Percentiles rank a stretch among this genome's conserved stretches.
Conservation (phyloP, 2,329 filamentous ascomycete genomes). For the Septoria linicola region DNA sequence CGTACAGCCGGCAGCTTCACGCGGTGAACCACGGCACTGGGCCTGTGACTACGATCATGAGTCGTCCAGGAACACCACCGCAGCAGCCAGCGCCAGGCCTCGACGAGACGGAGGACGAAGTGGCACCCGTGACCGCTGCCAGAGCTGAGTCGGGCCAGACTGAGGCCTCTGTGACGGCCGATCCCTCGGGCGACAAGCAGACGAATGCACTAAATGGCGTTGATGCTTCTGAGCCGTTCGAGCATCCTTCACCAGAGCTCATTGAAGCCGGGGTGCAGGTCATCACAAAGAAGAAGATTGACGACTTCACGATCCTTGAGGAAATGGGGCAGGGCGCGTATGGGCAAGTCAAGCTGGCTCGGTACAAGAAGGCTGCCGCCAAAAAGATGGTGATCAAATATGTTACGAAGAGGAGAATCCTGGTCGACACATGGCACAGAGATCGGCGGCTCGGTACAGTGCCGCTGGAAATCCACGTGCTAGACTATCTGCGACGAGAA, state of each 20-base stretch:
- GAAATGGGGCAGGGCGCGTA: conserved; percentile 99
- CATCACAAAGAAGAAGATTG: conserved; percentile 72
- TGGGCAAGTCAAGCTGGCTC: conserved; percentile 91
- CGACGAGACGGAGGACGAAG: conserved; percentile 11
- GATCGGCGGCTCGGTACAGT: conserved; percentile 92
- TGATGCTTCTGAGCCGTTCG: conserved; percentile 36
- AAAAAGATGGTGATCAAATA: conserved; percentile 95
- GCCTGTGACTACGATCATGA: conserved; percentile 62
- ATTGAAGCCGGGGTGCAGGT: conserved; percentile 33
- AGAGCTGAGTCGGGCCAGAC: too few relatives aligned
- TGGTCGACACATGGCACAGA: conserved; percentile 97
- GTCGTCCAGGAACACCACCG: conserved; percentile 67
- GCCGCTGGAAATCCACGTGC: conserved; percentile 91
- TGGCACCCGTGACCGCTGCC: not conserved
- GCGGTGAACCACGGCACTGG: conserved; percentile 63
- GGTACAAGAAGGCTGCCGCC: conserved; percentile 68
- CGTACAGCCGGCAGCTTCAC: conserved; percentile 90
- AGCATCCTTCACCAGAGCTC: conserved; percentile 40
- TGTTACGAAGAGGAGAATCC: conserved; percentile 92
- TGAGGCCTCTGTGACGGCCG: too few relatives aligned
- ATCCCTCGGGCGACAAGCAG: conserved; percentile 5
- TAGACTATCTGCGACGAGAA: conserved; percentile 84
- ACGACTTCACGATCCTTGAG: conserved; percentile 88
- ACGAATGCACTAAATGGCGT: conserved; percentile 14
- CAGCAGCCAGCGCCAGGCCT: conserved; percentile 59